These are phyloP conservation scores for Mucor velutinosus DNA, from an alignment of 371 early-diverging fungal species.

Conservation along the genomic window DNA sequence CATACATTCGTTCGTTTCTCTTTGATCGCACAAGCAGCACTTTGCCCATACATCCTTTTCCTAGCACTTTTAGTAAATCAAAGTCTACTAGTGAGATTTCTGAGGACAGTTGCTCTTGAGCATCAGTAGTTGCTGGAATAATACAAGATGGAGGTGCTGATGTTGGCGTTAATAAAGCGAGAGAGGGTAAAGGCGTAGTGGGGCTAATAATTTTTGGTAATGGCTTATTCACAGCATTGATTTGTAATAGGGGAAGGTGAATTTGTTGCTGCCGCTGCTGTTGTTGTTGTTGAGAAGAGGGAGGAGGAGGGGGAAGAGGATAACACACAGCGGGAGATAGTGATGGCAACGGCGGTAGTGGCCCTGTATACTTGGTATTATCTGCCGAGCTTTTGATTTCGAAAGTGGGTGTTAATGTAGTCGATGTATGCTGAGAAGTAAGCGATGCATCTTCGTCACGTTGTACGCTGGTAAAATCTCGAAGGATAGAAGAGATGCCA, in stretches of 20 bases:
- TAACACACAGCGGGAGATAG: background rate
- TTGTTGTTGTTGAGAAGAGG: no score
- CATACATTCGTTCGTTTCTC: conserved; percentile 54
- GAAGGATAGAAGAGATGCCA: conserved; percentile 40
- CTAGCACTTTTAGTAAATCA: conserved; percentile 55
- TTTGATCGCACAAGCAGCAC: conserved; percentile 61
- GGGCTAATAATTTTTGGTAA: background rate
- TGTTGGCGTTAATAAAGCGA: background rate
- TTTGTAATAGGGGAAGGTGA: background rate
- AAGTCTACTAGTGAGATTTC: conserved; percentile 40
- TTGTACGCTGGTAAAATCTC: conserved; percentile 51
- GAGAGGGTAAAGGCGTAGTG: background rate
- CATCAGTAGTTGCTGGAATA: background rate
- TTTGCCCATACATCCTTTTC: conserved; percentile 66
- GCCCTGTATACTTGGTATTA: background rate
- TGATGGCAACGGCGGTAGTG: conserved; percentile 2
- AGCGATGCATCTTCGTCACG: conserved; percentile 39
- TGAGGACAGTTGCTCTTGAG: background rate
- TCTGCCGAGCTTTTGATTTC: background rate
- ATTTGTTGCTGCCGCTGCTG: background rate
- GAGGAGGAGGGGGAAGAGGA: background rate
- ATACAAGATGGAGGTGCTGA: background rate
- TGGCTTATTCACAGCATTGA: background rate
- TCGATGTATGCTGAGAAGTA: conserved; percentile 12
- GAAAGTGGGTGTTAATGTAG: conserved; percentile 14